Evolutionary conservation across 1,284 basidiomycete species (phyloP), one percentile per base, ranked within the genome.

Genomic region (Fomitopsis betulina): DNA sequence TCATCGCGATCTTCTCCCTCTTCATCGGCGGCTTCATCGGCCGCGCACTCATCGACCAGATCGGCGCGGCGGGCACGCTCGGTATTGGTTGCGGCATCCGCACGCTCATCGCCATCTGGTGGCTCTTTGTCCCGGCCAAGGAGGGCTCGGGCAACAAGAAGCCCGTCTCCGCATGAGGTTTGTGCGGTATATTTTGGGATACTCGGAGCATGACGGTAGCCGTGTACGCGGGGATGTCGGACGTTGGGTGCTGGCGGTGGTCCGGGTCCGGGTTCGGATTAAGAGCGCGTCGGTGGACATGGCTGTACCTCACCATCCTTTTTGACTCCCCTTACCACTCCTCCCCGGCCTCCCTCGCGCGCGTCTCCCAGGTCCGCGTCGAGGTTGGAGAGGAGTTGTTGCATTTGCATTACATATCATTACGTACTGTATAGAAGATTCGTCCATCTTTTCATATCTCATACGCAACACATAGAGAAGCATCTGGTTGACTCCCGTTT

Each of bases 21-120:
- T 89, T 94, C 70, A 23, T 91, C n/a, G 93, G 93, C 19, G 90
- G 87, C 0, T 88, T 94, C 68, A 70, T 79, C 27, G 83, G 86
- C 2, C 81, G 91, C 12, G 85, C 87, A 0, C 75, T 93, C 56
- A 71, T 91, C 38, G 82, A 81, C 57, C 73, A 75, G 59, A 77
- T 89, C 30, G 87, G 88, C 12, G 78, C 84, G 0, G 81, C 86
- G 0, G 82, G 80, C 1, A 80, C 89, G 0, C 75, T 94, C 19
- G 91, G 86, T 6, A 77, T 93, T 19, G 83, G 82, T 10, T 80
- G 84, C 0, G 91, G 83, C 10, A 68, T 93, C 50, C 78, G 91
- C 6, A 64, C 88, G 38, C 55, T 91, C 51, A 79, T 92, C 65
- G 73, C 84, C 1, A 54, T 88, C 0, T 82, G 80, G 66, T 94